phyloP scores from a whole-genome alignment of 257 asterid genomes.

The Capsicum pubescens region DNA sequence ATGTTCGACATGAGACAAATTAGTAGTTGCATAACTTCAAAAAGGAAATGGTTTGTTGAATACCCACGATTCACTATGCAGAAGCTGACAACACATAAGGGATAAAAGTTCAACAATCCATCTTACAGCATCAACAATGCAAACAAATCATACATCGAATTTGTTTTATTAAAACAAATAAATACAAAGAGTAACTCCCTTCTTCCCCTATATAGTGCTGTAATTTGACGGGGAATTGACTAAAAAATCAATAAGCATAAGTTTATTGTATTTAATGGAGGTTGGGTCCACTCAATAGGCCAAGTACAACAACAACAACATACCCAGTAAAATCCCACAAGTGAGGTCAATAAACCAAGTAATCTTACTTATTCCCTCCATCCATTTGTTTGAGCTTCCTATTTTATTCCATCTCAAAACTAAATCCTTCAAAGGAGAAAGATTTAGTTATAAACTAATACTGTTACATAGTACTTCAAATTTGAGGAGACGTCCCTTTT shows the following conservation, averaged over 20 bases:
- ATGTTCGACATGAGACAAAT: neutral
- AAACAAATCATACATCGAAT: neutral
- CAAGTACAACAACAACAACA: too few relatives aligned
- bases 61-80: neutral
- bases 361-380: neutral
- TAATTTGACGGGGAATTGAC: neutral
- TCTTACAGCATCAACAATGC: neutral
- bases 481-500: neutral
- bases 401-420: neutral
- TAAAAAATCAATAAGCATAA: neutral
- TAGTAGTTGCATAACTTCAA: neutral
- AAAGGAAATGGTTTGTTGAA: conserved; percentile 9
- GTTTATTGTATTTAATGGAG: neutral
- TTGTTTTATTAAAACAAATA: neutral
- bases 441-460: neutral
- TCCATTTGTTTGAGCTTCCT: neutral
- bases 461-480: conserved; percentile 1
- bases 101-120: neutral
- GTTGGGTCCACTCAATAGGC: neutral
- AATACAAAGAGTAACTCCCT: neutral
- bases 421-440: neutral
- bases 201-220: neutral
- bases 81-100: neutral
- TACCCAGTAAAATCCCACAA: too few relatives aligned
- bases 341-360: neutral